Evolutionary conservation across 75 land plant species (phyloP), one percentile per base, ranked within the genome.

Genomic region (Selaginella tamariscina): DNA sequence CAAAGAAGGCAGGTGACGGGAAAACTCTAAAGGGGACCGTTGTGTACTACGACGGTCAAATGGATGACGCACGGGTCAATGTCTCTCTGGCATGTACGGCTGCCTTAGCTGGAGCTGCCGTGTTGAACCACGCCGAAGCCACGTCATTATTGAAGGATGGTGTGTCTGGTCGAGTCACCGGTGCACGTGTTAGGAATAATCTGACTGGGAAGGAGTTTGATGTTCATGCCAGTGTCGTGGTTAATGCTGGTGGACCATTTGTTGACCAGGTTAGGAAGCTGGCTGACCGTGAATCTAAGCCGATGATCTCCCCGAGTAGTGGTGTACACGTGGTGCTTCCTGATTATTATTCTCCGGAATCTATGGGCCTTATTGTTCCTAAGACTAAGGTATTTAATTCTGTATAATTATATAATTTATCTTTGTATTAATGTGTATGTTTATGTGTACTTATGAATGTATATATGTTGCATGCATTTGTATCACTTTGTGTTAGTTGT

Each of bases 221-320:
- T 63, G 79, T 87, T 29, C 80, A 91, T 70, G 92, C 99, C 39
- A 91, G 84, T 71, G 92, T 91, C 32, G 78, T 88, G 54, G 85
- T 95, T 27, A 95, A 95, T 78, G 99, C 99, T 8, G 97, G 82
- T 65, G 99, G 99, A 9, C 97, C 99, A 63, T 95, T 95, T 75
- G 87, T 88, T 65, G 99, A 95, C 62, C 76, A 88, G 30, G 77
- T 95, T n/a, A 77, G 99, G 63, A 84, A 70, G 63, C 68, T 95
- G 82, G 82, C 79, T 33, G 86, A 91, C 49, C 71, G 80, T 68
- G 79, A 87, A 64, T 81, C 76, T 44, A 59, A 69, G 33, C 44
- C 71, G 0, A 88, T 91, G 56, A 95, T 95, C 49, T 80, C 81
- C 63, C 99, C 99, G 1, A 91, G 92, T 77, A 95, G 97, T 72